Evolutionary conservation across 768 basidiomycete species (phyloP).

Genomic region (Coprinellus micaceus): DNA sequence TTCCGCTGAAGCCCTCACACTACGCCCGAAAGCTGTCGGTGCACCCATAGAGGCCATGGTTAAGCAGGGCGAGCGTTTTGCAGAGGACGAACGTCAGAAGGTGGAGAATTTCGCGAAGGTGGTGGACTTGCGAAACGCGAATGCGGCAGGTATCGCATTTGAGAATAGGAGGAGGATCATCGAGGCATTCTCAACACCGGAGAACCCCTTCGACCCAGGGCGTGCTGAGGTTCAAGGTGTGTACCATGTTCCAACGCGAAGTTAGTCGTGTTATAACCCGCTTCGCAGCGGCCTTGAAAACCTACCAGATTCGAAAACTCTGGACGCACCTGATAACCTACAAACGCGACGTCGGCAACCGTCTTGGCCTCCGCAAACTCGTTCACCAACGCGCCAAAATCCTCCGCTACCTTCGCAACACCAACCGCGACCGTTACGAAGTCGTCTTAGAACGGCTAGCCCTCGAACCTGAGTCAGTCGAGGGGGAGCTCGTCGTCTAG

Average conservation of each 20-base stretch:
- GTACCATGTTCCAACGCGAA: conserved; percentile 17
- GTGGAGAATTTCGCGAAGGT: conserved; percentile 59
- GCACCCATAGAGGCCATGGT: neutral
- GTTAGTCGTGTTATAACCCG: neutral
- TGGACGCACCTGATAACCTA: conserved; percentile 68
- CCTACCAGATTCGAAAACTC: conserved; percentile 79
- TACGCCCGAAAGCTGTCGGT: conserved; percentile 8
- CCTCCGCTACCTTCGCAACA: conserved; percentile 70
- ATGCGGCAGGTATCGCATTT: conserved; percentile 78
- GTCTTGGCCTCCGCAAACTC: conserved; percentile 69
- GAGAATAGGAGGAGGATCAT: conserved; percentile 84
- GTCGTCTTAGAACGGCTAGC: conserved; percentile 67
- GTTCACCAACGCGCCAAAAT: conserved; percentile 82
- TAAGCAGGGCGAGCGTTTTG: conserved; percentile 10
- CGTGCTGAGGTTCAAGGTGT: conserved; percentile 88
- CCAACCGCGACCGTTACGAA: conserved; percentile 70
- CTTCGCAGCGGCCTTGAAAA: conserved; percentile 85
- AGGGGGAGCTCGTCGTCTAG: conserved; percentile 84
- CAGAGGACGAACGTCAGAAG: conserved; percentile 37
- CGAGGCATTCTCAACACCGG: conserved; percentile 67
- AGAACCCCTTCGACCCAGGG: conserved; percentile 71
- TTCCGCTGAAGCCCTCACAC: conserved; percentile 30
- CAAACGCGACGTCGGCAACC: conserved; percentile 74
- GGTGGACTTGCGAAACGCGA: conserved; percentile 84
- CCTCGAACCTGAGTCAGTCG: conserved; percentile 74